phyloP scores from a whole-genome alignment of 2,329 filamentous ascomycete genomes.

The Keithomyces neogunnii region DNA sequence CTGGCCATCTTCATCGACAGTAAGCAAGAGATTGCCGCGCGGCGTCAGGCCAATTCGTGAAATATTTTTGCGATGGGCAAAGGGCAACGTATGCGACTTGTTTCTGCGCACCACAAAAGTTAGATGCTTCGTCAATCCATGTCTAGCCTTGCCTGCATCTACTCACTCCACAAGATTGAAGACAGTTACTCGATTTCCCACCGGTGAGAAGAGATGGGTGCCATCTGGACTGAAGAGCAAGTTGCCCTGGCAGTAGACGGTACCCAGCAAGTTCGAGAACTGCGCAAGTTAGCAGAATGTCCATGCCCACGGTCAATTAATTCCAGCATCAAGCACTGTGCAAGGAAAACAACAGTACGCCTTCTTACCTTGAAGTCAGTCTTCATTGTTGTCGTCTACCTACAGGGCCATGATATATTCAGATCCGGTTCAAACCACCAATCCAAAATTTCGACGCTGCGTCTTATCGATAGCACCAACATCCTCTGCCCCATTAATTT shows the following conservation, averaged over 20 bases:
- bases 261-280: conserved; percentile 98
- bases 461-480: conserved; percentile 15
- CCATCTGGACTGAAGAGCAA: conserved; percentile 95
- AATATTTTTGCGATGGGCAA: conserved; percentile 92
- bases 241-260: conserved; percentile 97
- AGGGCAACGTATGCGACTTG: conserved; percentile 78
- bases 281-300: conserved; percentile 27
- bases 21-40: conserved; percentile 82
- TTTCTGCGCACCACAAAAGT: conserved; percentile 45
- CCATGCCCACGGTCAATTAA: neutral
- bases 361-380: conserved; percentile 85
- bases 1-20: conserved; percentile 88
- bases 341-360: neutral
- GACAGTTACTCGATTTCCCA: conserved; percentile 90
- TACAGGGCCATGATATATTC: conserved; percentile 16
- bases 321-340: neutral
- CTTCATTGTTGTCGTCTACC: conserved; percentile 65
- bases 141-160: neutral
- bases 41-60: conserved; percentile 80
- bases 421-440: conserved; percentile 11
- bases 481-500: conserved; percentile 14
- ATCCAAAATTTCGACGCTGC: conserved; percentile 21
- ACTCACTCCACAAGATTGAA: conserved; percentile 91
- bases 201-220: conserved; percentile 88
- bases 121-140: neutral